Evolutionary conservation across 345 rosid species (phyloP).

Genomic region (Eucalyptus camaldulensis): DNA sequence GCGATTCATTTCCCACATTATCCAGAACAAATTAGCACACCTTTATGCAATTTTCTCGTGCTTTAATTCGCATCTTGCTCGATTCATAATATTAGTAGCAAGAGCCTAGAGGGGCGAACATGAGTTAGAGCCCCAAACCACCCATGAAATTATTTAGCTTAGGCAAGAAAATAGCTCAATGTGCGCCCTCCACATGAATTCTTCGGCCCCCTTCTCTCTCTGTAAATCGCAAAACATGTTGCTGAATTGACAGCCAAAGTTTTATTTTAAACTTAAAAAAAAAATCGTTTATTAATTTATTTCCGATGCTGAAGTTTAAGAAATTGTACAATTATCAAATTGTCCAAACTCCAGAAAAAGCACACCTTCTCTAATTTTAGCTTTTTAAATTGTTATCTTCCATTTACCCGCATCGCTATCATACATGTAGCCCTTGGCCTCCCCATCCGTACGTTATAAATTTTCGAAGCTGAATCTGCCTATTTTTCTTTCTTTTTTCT

Average conservation of each 20-base stretch:
- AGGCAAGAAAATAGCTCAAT: not conserved
- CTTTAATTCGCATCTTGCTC: not conserved
- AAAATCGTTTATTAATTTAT: not conserved
- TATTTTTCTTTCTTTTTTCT: too few relatives aligned
- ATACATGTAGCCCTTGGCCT: not conserved
- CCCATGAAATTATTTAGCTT: not conserved
- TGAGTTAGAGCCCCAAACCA: not conserved
- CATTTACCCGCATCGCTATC: not conserved
- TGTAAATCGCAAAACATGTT: not conserved
- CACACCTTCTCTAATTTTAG: not conserved
- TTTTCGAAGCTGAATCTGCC: not conserved
- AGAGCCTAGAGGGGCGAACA: not conserved
- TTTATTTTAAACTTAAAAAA: not conserved
- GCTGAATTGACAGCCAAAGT: not conserved
- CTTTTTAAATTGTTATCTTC: not conserved
- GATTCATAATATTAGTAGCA: not conserved
- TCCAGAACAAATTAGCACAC: not conserved
- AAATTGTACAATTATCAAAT: not conserved
- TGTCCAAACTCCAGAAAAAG: not conserved
- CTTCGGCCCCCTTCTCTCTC: not conserved
- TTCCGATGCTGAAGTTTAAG: not conserved
- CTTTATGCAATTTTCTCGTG: not conserved
- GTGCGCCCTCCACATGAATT: not conserved
- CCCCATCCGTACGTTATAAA: not conserved
- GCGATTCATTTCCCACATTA: not conserved